phyloP scores from a whole-genome alignment of 352 stramenopile species.

The Thraustochytrium sp. region DNA sequence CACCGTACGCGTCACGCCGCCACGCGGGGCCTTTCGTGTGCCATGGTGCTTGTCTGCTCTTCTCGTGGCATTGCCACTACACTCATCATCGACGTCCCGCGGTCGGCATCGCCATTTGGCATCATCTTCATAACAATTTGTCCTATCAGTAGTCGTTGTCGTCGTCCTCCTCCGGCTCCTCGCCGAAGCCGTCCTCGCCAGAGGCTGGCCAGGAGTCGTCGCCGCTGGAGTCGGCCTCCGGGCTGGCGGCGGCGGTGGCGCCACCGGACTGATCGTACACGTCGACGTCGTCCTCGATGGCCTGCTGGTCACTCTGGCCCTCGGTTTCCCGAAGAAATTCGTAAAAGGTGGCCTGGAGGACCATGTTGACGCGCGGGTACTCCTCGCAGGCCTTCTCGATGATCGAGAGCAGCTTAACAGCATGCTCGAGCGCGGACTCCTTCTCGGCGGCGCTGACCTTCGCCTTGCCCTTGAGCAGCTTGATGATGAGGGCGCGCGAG shows the following conservation, averaged over 20 bases:
- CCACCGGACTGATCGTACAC: background rate
- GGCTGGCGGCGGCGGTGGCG: background rate
- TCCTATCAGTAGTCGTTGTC: no score
- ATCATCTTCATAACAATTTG: no score
- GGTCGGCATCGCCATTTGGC: no score
- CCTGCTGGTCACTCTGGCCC: background rate
- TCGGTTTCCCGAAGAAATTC: background rate
- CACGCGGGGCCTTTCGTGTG: no score
- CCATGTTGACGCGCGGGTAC: conserved; percentile 20
- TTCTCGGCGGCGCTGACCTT: background rate
- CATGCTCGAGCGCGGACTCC: background rate
- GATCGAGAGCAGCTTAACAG: background rate
- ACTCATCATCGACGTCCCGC: no score
- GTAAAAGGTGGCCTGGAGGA: conserved; percentile 24
- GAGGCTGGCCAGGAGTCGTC: no score
- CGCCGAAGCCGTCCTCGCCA: no score
- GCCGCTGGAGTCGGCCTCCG: no score
- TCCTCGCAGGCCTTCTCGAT: background rate
- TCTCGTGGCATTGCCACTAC: no score
- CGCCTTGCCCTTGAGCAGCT: background rate
- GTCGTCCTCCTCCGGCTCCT: no score
- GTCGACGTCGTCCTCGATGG: background rate
- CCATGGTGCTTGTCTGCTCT: no score
- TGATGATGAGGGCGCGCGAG: background rate
- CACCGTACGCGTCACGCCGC: no score